A percentile compares a stretch with the other conserved stretches of the same genome.
phyloP scores from a whole-genome alignment of 2,329 filamentous ascomycete species.

The Arthrobotrys sinensis region DNA sequence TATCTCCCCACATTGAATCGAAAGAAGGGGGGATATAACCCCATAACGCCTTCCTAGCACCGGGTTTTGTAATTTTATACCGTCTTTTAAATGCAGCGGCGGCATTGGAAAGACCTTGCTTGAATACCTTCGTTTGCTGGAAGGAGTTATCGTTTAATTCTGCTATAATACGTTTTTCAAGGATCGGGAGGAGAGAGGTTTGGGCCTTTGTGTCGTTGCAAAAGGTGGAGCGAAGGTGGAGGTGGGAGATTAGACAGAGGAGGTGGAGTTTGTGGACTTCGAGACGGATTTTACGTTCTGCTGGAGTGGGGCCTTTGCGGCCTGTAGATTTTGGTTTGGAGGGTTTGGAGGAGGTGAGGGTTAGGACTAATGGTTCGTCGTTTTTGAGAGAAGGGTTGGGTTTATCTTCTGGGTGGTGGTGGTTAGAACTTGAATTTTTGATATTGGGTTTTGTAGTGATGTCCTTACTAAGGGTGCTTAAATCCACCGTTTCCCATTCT shows the following conservation, averaged over 20 bases:
- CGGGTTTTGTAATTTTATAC: conserved; percentile 80
- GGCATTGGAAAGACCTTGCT: conserved; percentile 70
- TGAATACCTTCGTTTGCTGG: conserved; percentile 49
- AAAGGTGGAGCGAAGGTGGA: conserved; percentile 85
- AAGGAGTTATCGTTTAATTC: conserved; percentile 54
- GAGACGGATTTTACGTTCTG: conserved; percentile 76
- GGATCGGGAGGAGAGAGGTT: conserved; percentile 63
- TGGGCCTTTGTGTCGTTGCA: conserved; percentile 84
- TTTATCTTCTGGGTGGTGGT: conserved; percentile 10
- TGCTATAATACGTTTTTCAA: conserved; percentile 39
- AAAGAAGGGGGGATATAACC: conserved; percentile 63
- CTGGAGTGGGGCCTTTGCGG: conserved; percentile 72
- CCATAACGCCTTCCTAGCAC: conserved; percentile 82
- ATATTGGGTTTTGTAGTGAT: conserved; percentile 62
- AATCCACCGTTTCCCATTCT: conserved; percentile 76
- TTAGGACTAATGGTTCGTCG: conserved; percentile 39
- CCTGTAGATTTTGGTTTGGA: conserved; percentile 49
- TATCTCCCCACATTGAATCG: conserved; percentile 57
- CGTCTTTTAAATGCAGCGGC: conserved; percentile 77
- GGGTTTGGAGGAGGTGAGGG: conserved; percentile 39
- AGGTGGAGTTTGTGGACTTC: conserved; percentile 90
- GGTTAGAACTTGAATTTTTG: conserved; percentile 22
- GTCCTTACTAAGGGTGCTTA: conserved; percentile 66
- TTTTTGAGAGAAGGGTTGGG: neutral
- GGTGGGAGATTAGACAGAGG: conserved; percentile 84